Conservation (phyloP, 1,284 basidiomycete genomes). For the Athelia psychrophila region DNA sequence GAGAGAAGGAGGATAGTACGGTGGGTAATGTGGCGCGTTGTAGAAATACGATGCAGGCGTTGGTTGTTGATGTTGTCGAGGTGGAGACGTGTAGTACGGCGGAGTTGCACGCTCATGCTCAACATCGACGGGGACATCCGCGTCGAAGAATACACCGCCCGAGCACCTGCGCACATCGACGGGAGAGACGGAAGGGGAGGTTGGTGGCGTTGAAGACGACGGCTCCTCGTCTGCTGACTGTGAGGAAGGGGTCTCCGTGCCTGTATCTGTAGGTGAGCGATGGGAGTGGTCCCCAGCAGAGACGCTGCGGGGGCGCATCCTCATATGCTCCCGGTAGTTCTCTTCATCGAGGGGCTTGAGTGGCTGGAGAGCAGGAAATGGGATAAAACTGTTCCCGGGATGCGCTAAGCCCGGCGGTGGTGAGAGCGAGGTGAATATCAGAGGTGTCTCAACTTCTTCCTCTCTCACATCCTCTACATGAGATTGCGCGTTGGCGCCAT, state of each 20-base stretch:
- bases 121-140: not conserved
- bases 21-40: not conserved
- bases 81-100: not conserved
- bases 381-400: slow-evolving; percentile 14
- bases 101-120: not conserved
- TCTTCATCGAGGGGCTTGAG: slow-evolving; percentile 15
- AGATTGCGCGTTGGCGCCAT: not conserved
- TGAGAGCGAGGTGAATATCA: slow-evolving; percentile 5
- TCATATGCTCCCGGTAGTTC: slow-evolving; percentile 1
- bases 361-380: slow-evolving; percentile 16
- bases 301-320: not conserved
- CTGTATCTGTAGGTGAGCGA: slow-evolving; percentile 1
- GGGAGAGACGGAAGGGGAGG: not conserved
- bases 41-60: not conserved
- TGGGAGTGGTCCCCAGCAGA: not conserved
- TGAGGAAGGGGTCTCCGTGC: not conserved
- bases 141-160: not conserved
- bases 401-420: slow-evolving; percentile 2
- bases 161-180: not conserved
- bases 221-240: not conserved
- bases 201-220: not conserved
- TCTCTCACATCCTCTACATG: slow-evolving; percentile 1
- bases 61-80: not conserved
- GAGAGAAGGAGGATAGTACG: not conserved
- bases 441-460: not conserved